Evolutionary conservation across 768 basidiomycete species (phyloP), one percentile per base, ranked within the genome.

Genomic region (Kwoniella pini): DNA sequence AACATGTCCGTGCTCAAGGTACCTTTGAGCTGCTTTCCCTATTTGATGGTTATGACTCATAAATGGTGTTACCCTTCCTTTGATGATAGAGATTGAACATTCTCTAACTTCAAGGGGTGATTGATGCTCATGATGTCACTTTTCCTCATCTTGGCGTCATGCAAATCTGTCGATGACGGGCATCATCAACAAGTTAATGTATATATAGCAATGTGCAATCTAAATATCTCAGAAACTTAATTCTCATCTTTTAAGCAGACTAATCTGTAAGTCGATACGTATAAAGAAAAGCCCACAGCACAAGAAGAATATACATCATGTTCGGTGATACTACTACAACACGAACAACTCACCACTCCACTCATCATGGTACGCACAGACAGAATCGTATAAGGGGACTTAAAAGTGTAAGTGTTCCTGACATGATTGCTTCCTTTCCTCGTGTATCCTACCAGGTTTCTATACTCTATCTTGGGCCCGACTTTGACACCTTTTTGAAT

Each of bases 331-430:
- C 52, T 24, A 59, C 59, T 30, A 45, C 44, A 15, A 51, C 44
- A 7, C 48, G 28, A 19, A 57, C 63, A 0, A 57, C 52, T 11
- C 48, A 39, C 44, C 57, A 67, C 30, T 24, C 45, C 11, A 52
- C 52, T 3, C 48, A 28, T 42, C 60, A 67, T 31, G 27, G 36
- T 9, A 44, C 62, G 1, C 51, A 63, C 42, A 50, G 66, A 10
- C 39, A 56, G 24, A 68, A 68, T 36, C 59, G 66, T 12, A 60
- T 64, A 11, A 27, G 59, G 31, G 66, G 62, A 38, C 45, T 68
- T 15, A 43, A 54, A 19, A 43, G 58, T 1, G 62, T 68, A 42
- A 55, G 65, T 63, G 33, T 9, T 36, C 7, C 15, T 7, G 9
- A 36, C 15, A 36, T 36, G 9, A n/a, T n/a, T n/a, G n/a, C 33